Base-by-base conservation (phyloP, 1,139 yeast species). In the Diutina rugosa region DNA sequence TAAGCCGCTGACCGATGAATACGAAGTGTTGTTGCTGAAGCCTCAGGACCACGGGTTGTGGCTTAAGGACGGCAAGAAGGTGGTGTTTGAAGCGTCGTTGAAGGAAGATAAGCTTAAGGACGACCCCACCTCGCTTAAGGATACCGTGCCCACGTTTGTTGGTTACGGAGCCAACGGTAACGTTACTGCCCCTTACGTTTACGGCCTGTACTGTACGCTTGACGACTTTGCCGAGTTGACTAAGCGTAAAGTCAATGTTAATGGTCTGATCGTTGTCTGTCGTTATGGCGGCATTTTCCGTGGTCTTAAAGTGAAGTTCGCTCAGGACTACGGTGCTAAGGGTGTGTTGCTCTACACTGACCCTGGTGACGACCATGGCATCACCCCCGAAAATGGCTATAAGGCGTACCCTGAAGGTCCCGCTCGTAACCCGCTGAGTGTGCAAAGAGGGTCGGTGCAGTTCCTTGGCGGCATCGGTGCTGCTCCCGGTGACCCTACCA, bases 401-500 rank as follows among this genome's bases (percentile, higher is more conserved):
- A 65, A 74, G 59, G 67, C 84, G 0, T 85, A 85, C 61, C 90
- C 90, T 1, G 65, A 78, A 1, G 90, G 90, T 0, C 84, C 84
- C 1, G 88, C 89, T 1, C 74, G 90, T 60, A 79, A 84, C 62
- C 89, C 88, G 26, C 77, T 84, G 16, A 69, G 79, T 1, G 68
- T 67, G 6, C 69, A 66, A 64, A 69, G 61, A 49, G 62, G 62
- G 5, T 55, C 57, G 1, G 60, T 58, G 10, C 88, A 84, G 68
- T 90, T 85, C 65, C 72, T 90, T 56, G 87, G 95, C 1, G 79
- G 79, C 54, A 72, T 76, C 5, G 58, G 76, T 75, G 57, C 74
- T 16, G 68, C 77, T 52, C 96, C 96, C 1, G 97, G 97, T 55
- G 97, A 90, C 65, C 97, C 97, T 49, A 83, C 95, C 2, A 86